Evolutionary conservation across 148 eudicot species (phyloP).

Genomic region (Amaranthus hypochondriacus): DNA sequence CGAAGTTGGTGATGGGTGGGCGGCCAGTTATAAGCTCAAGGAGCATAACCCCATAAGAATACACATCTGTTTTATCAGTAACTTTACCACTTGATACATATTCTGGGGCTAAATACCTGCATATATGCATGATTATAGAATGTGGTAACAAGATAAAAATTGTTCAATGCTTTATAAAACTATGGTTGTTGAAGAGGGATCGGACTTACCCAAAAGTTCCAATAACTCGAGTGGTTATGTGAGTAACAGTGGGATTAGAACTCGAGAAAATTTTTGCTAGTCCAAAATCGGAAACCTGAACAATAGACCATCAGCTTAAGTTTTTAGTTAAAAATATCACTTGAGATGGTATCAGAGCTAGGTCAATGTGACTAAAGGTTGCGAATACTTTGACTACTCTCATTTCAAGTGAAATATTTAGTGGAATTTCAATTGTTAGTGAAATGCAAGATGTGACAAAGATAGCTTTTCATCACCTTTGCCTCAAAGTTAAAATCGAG

Average conservation of each 20-base stretch:
- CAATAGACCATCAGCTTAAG: neutral
- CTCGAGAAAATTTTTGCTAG: constrained; percentile 45
- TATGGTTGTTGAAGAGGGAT: no score
- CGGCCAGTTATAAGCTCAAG: constrained; percentile 54
- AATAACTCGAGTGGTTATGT: constrained; percentile 50
- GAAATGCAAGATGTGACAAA: neutral
- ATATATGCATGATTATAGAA: neutral
- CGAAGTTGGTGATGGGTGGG: constrained; percentile 31
- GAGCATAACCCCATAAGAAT: constrained; percentile 52
- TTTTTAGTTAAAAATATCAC: no score
- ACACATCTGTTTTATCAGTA: constrained; percentile 46
- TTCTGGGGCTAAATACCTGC: constrained; percentile 47
- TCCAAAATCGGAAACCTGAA: constrained; percentile 53
- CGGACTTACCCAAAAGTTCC: constrained; percentile 49
- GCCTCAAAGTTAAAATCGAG: constrained; percentile 41
- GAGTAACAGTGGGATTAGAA: constrained; percentile 33
- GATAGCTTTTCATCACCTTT: constrained; percentile 26
- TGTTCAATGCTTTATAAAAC: neutral
- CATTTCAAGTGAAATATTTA: neutral
- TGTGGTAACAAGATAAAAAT: neutral
- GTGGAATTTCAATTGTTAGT: neutral
- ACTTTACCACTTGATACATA: constrained; percentile 50
- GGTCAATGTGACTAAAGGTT: no score
- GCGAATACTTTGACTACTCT: no score
- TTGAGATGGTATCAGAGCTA: no score